Conservation (phyloP, 1,284 basidiomycete genomes). For the Hypsizygus ulmarius region DNA sequence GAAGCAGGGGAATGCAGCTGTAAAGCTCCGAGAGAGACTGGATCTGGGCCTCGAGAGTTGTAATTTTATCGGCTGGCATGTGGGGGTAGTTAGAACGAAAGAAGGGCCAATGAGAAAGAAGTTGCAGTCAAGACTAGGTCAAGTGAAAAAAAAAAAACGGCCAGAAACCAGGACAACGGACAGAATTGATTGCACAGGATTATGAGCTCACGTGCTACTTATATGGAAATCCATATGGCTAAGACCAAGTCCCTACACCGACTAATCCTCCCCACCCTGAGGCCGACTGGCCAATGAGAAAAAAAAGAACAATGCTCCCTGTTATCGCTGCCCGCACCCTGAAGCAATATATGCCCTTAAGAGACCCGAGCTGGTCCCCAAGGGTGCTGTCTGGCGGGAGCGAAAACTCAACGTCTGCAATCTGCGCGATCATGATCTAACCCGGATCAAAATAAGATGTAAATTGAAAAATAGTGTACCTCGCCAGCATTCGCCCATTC, state of each 20-base stretch:
- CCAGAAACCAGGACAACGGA: background rate
- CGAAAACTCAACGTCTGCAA: constrained; percentile 7
- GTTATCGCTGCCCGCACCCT: constrained; percentile 19
- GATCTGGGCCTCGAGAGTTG: constrained; percentile 40
- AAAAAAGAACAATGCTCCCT: constrained; percentile 25
- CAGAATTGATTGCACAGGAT: no score
- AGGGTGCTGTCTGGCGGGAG: constrained; percentile 13
- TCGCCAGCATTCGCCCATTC: constrained; percentile 17
- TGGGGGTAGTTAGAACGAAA: background rate
- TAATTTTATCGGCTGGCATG: constrained; percentile 15
- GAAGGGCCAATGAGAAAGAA: no score
- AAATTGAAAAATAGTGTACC: constrained; percentile 9
- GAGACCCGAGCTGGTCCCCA: constrained; percentile 15
- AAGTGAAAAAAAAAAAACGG: background rate
- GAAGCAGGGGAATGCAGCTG: constrained; percentile 40
- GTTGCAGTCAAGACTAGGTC: no score
- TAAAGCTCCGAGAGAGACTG: constrained; percentile 45
- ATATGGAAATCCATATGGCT: no score
- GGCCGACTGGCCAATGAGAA: constrained; percentile 26
- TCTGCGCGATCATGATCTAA: constrained; percentile 4
- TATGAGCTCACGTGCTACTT: background rate
- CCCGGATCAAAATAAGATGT: constrained; percentile 11
- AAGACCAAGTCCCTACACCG: constrained; percentile 32
- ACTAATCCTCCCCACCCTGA: constrained; percentile 31
- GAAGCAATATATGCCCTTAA: constrained; percentile 31